Evolutionary conservation across 2,329 filamentous ascomycete species (phyloP), one percentile per base, ranked within the genome.

Genomic region (Colletotrichum sp.): DNA sequence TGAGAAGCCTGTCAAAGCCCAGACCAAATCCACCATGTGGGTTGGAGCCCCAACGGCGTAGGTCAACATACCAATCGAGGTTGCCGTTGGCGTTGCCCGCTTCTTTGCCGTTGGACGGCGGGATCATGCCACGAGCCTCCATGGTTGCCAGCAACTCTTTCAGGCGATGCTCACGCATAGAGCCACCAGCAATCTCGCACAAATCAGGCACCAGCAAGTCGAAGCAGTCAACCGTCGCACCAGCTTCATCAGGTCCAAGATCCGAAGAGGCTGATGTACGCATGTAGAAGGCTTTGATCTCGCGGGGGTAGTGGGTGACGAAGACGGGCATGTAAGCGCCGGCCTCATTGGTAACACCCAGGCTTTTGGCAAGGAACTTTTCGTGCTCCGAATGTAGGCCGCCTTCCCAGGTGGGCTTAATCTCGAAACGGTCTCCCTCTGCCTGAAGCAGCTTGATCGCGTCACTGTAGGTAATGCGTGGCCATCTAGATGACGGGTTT

Each of bases 321-420:
- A 99, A 99, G 60, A 99, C 89, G 9, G 97, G 97, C 64, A 90
- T 87, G 79, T 83, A 84, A 55, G 87, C 86, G 34, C 87, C 85
- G 63, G 86, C 86, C n/a, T 87, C 85, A 67, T 84, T 77, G 71
- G 85, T 82, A 64, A 86, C 87, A 30, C 93, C 93, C 60, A 96
- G 82, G 30, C 87, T 87, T 69, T 91, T 89, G 64, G 97, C 96
- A 70, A 99, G 90, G 83, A 93, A 98, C 82, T 93, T 95, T 86
- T 99, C 97, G 86, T 99, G 97, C 84, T 99, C 96, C 3, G 96
- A 94, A 81, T 97, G 95, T 34, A 99, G 89, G 24, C 95, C 95
- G 32, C 88, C 87, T 39, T 93, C 91, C 93, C 95, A 97, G 4
- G 87, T 86, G 6, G 95, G 95, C 63, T 88, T 85, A 82, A 94